Evolutionary conservation across 306 rosid genomes (phyloP), one percentile per base, ranked within the genome.

Genomic region (Delonix regia): DNA sequence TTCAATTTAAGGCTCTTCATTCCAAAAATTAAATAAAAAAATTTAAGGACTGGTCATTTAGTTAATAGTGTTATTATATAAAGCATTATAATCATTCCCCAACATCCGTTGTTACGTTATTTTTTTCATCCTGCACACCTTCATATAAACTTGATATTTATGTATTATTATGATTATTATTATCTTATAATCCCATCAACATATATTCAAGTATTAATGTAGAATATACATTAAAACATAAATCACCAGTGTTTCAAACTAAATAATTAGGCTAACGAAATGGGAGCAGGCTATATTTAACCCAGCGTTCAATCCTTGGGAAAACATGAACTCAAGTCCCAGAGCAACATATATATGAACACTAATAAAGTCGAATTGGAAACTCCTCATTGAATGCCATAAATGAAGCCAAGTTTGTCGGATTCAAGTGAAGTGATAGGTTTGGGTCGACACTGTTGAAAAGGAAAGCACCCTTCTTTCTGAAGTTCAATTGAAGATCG

Each of bases 381-480:
- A 44, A 44, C 53, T 1, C 25, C 45, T 39, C 4, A 16, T 62
- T 5, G 49, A 38, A 64, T 8, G 70, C 16, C 70, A 65, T n/a
- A 41, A 65, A 65, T 65, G 71, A 22, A 39, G 71, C 19, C 33
- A 66, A 39, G 34, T 39, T 1, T 66, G 71, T 65, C 19, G 49
- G 49, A 38, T 19, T 38, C 3, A 38, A 38, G 44, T 16, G 24
- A 30, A 61, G 30, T 1, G 14, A 18, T 38, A 18, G 41, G 9
- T 36, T 18, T 1, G 41, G 27, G 8, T 63, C 70, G 63, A 71
- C 78, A 52, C 55, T 55, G 41, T 13, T 38, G 74, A 61, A 62
- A 33, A 14, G 16, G 69, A 36, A 8, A n/a, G 24, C 25, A 4
- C 60, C 60, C 24, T 51, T 51, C 1, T 51, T 19, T 19, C 60